Conservation (phyloP, 2,329 filamentous ascomycete genomes). For the Xylariaceae sp. region DNA sequence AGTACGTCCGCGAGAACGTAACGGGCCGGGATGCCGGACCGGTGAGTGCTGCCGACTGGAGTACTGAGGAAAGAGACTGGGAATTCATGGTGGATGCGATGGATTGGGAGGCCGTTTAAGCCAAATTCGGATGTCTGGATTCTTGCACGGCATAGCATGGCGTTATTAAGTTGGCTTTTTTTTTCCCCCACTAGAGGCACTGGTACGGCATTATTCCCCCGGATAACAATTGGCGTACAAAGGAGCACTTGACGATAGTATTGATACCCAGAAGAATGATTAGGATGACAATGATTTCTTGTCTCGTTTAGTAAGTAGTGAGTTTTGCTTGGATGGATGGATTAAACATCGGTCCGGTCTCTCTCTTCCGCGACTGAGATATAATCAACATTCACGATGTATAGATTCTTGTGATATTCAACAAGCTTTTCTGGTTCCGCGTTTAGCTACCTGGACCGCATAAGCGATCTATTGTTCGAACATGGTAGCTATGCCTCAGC, state of each 20-base stretch:
- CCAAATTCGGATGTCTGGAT: neutral
- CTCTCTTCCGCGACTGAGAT: neutral
- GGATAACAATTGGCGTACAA: neutral
- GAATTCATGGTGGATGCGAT: slow-evolving; percentile 62
- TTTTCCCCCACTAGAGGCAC: neutral
- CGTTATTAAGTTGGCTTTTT: neutral
- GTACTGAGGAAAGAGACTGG: slow-evolving; percentile 49
- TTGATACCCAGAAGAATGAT: slow-evolving; percentile 3
- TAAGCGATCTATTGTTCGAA: too few species aligned
- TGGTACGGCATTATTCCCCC: neutral
- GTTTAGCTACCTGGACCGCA: too few species aligned
- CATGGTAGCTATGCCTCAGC: too few species aligned
- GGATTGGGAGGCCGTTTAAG: slow-evolving; percentile 55
- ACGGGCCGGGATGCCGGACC: slow-evolving; percentile 4
- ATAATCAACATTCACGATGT: too few species aligned
- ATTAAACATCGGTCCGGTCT: too few species aligned
- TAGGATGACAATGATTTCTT: neutral
- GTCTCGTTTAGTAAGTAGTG: neutral
- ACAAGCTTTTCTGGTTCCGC: too few species aligned
- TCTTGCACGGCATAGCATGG: neutral
- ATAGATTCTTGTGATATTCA: too few species aligned
- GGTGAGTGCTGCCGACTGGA: slow-evolving; percentile 24
- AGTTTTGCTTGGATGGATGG: neutral
- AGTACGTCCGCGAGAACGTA: slow-evolving; percentile 41
- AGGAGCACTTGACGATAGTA: neutral